A percentile compares a stretch with the other conserved stretches of the same genome.
Evolutionary conservation across 2,329 filamentous ascomycete species (phyloP).

Genomic region (Cladosporium sp.): DNA sequence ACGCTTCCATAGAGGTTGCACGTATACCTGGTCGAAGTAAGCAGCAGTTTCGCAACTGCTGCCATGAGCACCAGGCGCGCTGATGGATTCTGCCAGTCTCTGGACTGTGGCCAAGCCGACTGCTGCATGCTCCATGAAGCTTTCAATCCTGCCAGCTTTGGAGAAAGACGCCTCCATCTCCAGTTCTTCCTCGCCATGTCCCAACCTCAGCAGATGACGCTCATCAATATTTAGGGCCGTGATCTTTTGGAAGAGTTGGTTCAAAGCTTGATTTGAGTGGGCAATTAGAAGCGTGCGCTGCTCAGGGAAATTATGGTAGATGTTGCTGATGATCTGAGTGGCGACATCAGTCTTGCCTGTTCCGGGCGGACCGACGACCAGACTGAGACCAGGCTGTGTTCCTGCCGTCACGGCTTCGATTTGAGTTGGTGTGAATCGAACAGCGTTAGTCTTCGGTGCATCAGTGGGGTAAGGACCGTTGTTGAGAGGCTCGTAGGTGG

Average conservation of each 20-base stretch:
- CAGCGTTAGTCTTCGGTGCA: constrained; percentile 73
- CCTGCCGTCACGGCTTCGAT: constrained; percentile 91
- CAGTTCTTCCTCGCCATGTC: constrained; percentile 93
- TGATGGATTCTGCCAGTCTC: constrained; percentile 79
- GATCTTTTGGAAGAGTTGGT: constrained; percentile 97
- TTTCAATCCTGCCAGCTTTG: constrained; percentile 92
- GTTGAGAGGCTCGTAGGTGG: constrained; percentile 86
- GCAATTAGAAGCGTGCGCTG: constrained; percentile 91
- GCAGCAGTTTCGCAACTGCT: constrained; percentile 95
- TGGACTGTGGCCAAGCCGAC: constrained; percentile 79
- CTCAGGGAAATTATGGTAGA: constrained; percentile 95
- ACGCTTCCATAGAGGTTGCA: constrained; percentile 83
- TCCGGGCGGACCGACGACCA: constrained; percentile 91
- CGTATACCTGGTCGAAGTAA: constrained; percentile 92
- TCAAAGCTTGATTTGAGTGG: constrained; percentile 96
- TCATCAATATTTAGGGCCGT: constrained; percentile 94
- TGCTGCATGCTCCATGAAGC: constrained; percentile 85
- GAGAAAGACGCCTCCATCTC: constrained; percentile 84
- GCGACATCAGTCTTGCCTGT: constrained; percentile 99
- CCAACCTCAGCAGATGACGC: constrained; percentile 85
- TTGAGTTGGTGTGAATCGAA: constrained; percentile 89
- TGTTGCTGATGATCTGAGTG: constrained; percentile 97
- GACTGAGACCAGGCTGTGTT: constrained; percentile 87
- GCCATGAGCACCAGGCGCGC: constrained; percentile 88
- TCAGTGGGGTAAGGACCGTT: constrained; percentile 87